Conservation (phyloP, 345 rosid genomes). For the Laguncularia racemosa region DNA sequence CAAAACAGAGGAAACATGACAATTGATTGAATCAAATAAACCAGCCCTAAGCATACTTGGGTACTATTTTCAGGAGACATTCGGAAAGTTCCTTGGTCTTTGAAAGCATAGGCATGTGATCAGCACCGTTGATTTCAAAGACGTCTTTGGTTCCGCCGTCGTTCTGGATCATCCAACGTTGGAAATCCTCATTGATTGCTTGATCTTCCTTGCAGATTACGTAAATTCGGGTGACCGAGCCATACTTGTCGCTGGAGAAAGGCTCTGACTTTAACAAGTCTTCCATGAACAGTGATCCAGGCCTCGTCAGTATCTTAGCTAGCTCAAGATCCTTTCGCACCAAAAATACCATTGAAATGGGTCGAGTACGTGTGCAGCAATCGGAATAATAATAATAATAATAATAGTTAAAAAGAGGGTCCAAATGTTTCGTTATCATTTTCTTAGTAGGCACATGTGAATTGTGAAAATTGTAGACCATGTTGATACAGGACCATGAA, state of each 20-base stretch:
- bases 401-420: no score
- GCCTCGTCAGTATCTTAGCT: slow-evolving; percentile 24
- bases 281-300: slow-evolving; percentile 26
- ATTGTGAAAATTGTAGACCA: no score
- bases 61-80: slow-evolving; percentile 17
- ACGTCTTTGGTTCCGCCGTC: slow-evolving; percentile 8
- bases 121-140: slow-evolving; percentile 17
- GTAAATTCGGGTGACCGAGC: slow-evolving; percentile 12
- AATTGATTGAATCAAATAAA: no score
- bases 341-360: no score
- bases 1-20: no score
- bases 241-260: slow-evolving; percentile 17
- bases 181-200: slow-evolving; percentile 12
- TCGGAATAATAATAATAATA: background rate
- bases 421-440: no score
- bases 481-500: background rate
- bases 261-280: slow-evolving; percentile 16
- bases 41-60: slow-evolving; percentile 8
- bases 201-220: slow-evolving; percentile 17
- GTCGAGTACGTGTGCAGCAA: no score
- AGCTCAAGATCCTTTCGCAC: slow-evolving; percentile 31
- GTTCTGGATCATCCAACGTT: slow-evolving; percentile 14
- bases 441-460: no score
- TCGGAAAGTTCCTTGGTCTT: slow-evolving; percentile 23
- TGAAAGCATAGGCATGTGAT: slow-evolving; percentile 38